Evolutionary conservation across 2,329 filamentous ascomycete species (phyloP).

Genomic region (Cladosporium sp.): DNA sequence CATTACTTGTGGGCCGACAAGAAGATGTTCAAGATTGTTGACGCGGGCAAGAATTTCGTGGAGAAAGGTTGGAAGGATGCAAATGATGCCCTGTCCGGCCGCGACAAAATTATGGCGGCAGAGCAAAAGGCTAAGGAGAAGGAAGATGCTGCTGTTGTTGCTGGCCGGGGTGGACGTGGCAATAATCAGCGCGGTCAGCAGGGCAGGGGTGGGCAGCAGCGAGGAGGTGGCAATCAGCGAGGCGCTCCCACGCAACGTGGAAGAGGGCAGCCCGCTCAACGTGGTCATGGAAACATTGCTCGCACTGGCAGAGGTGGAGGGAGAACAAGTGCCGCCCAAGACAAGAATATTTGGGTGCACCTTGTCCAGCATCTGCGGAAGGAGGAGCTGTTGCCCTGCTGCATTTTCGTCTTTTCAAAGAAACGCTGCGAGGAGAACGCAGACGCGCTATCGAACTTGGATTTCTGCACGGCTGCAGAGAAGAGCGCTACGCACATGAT

Average conservation of each 20-base stretch:
- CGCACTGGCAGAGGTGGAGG: constrained; percentile 78
- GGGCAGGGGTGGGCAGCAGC: constrained; percentile 46
- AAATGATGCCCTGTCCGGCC: constrained; percentile 72
- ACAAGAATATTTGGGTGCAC: constrained; percentile 95
- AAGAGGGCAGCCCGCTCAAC: constrained; percentile 48
- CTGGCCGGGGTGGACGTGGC: constrained; percentile 46
- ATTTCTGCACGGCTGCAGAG: constrained; percentile 87
- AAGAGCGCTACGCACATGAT: constrained; percentile 98
- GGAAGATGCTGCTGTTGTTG: constrained; percentile 40
- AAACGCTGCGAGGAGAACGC: constrained; percentile 96
- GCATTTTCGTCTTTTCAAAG: constrained; percentile 98
- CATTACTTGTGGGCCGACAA: constrained; percentile 96
- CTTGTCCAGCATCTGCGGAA: constrained; percentile 87
- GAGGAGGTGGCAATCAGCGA: constrained; percentile 38
- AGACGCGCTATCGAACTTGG: constrained; percentile 87
- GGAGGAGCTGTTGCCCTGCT: constrained; percentile 78
- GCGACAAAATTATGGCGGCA: constrained; percentile 63
- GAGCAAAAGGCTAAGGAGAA: constrained; percentile 44
- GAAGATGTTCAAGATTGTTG: constrained; percentile 88
- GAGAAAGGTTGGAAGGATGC: constrained; percentile 94
- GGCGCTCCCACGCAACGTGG: constrained; percentile 44
- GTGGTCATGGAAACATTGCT: constrained; percentile 77
- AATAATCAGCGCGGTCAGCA: constrained; percentile 47
- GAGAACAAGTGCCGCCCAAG: constrained; percentile 82
- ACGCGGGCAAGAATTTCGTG: constrained; percentile 83